Conservation (phyloP, 2,329 filamentous ascomycete species). For the Huntiella moniliformis region DNA sequence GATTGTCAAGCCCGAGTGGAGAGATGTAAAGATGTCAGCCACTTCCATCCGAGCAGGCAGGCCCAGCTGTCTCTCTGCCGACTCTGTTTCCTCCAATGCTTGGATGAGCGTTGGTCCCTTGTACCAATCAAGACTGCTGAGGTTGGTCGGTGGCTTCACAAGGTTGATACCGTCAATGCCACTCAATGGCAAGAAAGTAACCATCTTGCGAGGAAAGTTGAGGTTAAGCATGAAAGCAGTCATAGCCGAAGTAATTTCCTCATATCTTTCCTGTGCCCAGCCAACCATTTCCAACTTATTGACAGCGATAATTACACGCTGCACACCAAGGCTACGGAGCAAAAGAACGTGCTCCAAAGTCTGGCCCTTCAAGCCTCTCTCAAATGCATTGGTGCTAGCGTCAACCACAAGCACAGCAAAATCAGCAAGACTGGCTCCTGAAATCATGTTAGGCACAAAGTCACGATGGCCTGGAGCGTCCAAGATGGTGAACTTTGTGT, state of each 20-base stretch:
- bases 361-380: conserved; percentile 82
- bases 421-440: conserved; percentile 85
- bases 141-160: conserved; percentile 19
- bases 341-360: conserved; percentile 86
- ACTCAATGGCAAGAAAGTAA: conserved; percentile 77
- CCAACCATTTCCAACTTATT: conserved; percentile 84
- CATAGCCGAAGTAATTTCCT: conserved; percentile 70
- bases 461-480: conserved; percentile 90
- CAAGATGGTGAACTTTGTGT: conserved; percentile 76
- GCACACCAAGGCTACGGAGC: conserved; percentile 76
- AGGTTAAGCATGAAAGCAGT: conserved; percentile 64
- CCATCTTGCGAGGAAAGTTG: conserved; percentile 63
- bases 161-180: conserved; percentile 83
- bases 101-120: conserved; percentile 59
- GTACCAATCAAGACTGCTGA: conserved; percentile 52
- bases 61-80: conserved; percentile 45
- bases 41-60: conserved; percentile 76
- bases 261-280: conserved; percentile 70
- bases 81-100: conserved; percentile 67
- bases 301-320: conserved; percentile 71
- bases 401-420: conserved; percentile 92
- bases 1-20: conserved; percentile 63
- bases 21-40: conserved; percentile 66
- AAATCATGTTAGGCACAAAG: conserved; percentile 98
- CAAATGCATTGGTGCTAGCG: conserved; percentile 74